Conservation (phyloP, 306 rosid genomes). For the Nissolia schottii region DNA sequence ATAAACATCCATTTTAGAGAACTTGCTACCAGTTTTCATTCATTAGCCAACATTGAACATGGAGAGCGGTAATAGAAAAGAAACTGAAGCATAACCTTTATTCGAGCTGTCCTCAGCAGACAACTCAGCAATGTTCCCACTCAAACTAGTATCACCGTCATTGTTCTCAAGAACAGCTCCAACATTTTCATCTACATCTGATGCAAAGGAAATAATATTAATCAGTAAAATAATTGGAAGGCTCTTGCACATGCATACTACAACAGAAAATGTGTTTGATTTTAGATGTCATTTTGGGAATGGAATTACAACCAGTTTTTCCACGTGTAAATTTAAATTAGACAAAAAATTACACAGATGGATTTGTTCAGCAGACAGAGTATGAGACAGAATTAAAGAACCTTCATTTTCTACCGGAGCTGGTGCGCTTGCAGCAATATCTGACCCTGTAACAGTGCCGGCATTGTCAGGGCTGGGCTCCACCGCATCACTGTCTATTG, state of each 20-base stretch:
- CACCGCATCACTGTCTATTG: slow-evolving; percentile 31
- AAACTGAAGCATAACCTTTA: slow-evolving; percentile 35
- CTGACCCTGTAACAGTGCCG: slow-evolving; percentile 44
- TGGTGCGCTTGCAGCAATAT: slow-evolving; percentile 28
- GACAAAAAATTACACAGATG: not conserved
- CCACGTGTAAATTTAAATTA: not conserved
- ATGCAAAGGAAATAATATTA: slow-evolving; percentile 35
- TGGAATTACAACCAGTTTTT: not conserved
- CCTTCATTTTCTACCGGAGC: slow-evolving; percentile 43
- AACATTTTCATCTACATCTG: slow-evolving; percentile 31
- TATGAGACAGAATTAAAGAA: slow-evolving; percentile 20
- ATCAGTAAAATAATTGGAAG: slow-evolving; percentile 3
- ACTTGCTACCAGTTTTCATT: not conserved
- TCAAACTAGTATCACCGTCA: slow-evolving; percentile 25
- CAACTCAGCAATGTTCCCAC: slow-evolving; percentile 24
- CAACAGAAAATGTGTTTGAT: slow-evolving; percentile 1
- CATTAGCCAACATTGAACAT: slow-evolving; percentile 7
- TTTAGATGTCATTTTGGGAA: not conserved
- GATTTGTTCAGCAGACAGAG: not conserved
- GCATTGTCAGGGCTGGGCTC: slow-evolving; percentile 36
- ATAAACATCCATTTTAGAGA: not conserved
- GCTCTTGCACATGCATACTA: slow-evolving; percentile 6
- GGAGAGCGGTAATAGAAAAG: slow-evolving; percentile 8
- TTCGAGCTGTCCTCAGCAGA: slow-evolving; percentile 32
- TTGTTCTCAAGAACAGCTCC: slow-evolving; percentile 31